These are phyloP conservation scores for Pestalotiopsis sp. DNA, from an alignment of 2,329 filamentous ascomycete species.

Conservation along the genomic window DNA sequence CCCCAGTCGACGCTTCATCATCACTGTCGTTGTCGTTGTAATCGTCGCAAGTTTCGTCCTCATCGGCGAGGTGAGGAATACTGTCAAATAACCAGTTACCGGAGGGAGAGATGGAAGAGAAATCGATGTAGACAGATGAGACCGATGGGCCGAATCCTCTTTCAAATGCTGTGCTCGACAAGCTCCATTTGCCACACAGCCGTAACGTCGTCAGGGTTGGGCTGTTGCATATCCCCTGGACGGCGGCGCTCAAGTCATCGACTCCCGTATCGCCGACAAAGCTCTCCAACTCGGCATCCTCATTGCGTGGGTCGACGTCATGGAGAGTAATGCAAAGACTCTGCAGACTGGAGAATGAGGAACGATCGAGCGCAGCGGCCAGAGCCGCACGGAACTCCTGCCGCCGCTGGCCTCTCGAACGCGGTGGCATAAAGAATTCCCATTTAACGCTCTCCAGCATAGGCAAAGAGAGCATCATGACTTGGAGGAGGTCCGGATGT, in stretches of 20 bases:
- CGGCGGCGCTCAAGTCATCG: no score
- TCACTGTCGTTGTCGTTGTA: no score
- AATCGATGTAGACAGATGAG: not conserved
- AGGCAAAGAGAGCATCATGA: not conserved
- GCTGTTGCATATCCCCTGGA: no score
- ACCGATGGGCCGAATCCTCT: not conserved
- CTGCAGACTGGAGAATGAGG: not conserved
- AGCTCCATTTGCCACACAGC: no score
- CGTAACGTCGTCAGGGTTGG: no score
- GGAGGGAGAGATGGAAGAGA: not conserved
- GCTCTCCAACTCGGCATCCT: not conserved
- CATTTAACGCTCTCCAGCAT: not conserved
- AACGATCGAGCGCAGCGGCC: no score
- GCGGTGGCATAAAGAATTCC: not conserved
- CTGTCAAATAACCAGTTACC: not conserved
- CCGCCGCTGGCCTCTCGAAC: not conserved
- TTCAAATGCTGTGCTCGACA: no score
- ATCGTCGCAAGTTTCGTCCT: not conserved
- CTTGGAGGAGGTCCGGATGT: not conserved
- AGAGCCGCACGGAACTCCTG: not conserved
- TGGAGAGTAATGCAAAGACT: not conserved
- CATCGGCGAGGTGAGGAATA: not conserved
- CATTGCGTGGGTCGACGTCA: not conserved
- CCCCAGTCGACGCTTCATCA: not conserved
- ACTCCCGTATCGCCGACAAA: no score